Percentiles rank a stretch among this genome's conserved stretches.
These are phyloP conservation scores for Dimocarpus longan DNA, from an alignment of 345 rosid species.

Conservation along the genomic window DNA sequence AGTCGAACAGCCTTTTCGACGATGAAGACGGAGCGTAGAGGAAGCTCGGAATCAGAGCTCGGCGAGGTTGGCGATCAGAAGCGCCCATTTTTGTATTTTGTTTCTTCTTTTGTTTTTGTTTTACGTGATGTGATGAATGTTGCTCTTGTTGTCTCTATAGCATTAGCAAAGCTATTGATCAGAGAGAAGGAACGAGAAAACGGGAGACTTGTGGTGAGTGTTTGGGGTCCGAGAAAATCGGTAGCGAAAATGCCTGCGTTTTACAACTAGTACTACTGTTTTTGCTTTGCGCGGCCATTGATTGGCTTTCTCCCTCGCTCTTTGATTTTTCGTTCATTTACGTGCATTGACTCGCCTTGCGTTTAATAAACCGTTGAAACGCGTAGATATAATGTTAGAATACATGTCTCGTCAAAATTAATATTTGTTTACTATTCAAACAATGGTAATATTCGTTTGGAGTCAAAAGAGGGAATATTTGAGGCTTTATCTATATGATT, in stretches of 20 bases:
- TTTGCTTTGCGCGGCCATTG: conserved; percentile 8
- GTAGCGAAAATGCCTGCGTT: conserved; percentile 6
- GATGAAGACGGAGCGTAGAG: conserved; percentile 58
- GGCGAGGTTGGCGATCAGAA: conserved; percentile 37
- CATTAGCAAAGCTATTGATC: background rate
- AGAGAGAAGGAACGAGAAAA: conserved; percentile 21
- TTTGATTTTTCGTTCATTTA: background rate
- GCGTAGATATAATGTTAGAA: too few species aligned
- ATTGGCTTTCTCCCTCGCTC: background rate
- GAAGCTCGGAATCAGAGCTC: conserved; percentile 68
- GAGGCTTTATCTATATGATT: too few species aligned
- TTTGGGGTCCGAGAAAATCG: conserved; percentile 18
- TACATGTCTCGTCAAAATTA: too few species aligned
- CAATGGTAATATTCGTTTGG: too few species aligned
- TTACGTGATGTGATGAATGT: background rate
- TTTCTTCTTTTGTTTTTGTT: background rate
- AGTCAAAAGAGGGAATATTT: too few species aligned
- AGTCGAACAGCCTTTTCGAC: conserved; percentile 22
- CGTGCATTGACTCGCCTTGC: background rate
- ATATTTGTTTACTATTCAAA: too few species aligned
- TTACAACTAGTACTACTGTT: background rate
- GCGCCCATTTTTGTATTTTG: conserved; percentile 39
- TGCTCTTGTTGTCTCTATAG: background rate
- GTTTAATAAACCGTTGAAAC: too few species aligned
- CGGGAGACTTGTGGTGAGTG: conserved; percentile 19